Base-by-base conservation (phyloP, 2,329 filamentous ascomycete species). In the Aspergillus fumigatus region DNA sequence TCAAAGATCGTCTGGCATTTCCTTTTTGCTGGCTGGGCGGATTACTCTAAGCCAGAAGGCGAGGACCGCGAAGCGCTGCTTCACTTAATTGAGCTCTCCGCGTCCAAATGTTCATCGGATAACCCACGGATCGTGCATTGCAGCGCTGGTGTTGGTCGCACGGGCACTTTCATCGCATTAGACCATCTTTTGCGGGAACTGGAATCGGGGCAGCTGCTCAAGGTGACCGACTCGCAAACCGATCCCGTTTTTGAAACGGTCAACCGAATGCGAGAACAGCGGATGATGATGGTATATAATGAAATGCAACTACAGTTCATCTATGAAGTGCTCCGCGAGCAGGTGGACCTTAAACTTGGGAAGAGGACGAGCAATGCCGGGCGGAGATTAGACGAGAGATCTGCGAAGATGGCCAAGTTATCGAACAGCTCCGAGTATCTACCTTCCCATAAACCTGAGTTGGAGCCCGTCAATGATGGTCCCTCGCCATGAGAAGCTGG, bases 121-220 rank as follows among this genome's bases (percentile, higher is more conserved):
- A 92, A 89, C 66, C 90, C 93, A 4, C 87, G 93, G 54, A 87
- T 97, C 57, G 83, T 92, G 10, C 89, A 92, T 73, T 92, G 89
- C 77, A 96, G 90, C 69, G 94, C 94, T 7, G 94, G 94, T 41
- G 93, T 99, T 14, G 94, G 94, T 11, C 86, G 94, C 54, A 96
- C 90, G 7, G 94, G 94, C 35, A 97, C 94, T 0, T 99, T 97
- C 70, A 96, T 99, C 67, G 89, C 91, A 1, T 82, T 99, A n/a
- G 94, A 97, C 74, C 91, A 95, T 73, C 83, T 99, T 26, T 81
- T 96, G 61, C 83, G 87, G 38, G 91, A 97, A 73, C 81, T 97
- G 9, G 86, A 90, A 26, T 82, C 86, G 5, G 93, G 92, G 51
- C 81, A 86, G 23, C 75, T 96, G 51, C 78, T 83, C 60, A 70